Evolutionary conservation across 1,139 yeast genomes (phyloP).

Genomic region (Sugiyamaella japonica): DNA sequence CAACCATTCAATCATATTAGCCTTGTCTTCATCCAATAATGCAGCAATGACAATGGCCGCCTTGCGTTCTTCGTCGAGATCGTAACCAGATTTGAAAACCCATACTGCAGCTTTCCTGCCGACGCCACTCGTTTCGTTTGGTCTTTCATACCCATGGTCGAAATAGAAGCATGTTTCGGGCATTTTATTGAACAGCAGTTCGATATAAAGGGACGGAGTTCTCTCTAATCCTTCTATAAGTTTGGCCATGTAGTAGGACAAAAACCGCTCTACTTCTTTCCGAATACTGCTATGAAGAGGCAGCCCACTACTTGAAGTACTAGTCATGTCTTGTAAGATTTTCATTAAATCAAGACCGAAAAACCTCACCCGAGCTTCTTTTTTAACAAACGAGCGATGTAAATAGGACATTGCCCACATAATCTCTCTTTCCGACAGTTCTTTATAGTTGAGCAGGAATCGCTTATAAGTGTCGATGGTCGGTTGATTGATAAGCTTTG

Average conservation of each 20-base stretch:
- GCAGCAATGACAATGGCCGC: slow-evolving; percentile 51
- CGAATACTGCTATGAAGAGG: slow-evolving; percentile 48
- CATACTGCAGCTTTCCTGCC: slow-evolving; percentile 24
- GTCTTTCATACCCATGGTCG: slow-evolving; percentile 57
- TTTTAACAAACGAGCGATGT: slow-evolving; percentile 67
- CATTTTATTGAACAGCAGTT: slow-evolving; percentile 65
- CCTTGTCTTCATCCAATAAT: slow-evolving; percentile 49
- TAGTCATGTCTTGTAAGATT: slow-evolving; percentile 50
- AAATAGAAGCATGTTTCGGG: slow-evolving; percentile 49
- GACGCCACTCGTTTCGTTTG: slow-evolving; percentile 21
- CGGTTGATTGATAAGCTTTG: slow-evolving; percentile 44
- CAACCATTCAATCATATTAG: slow-evolving; percentile 47
- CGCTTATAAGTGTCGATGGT: slow-evolving; percentile 54
- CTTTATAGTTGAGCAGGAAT: slow-evolving; percentile 56
- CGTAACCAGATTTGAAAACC: slow-evolving; percentile 33
- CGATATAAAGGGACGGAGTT: slow-evolving; percentile 62
- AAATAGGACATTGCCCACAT: slow-evolving; percentile 68
- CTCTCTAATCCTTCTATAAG: slow-evolving; percentile 52
- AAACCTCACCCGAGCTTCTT: slow-evolving; percentile 58
- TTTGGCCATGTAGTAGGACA: slow-evolving; percentile 65
- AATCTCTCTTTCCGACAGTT: slow-evolving; percentile 60
- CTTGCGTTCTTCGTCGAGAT: slow-evolving; percentile 33
- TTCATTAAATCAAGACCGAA: slow-evolving; percentile 74
- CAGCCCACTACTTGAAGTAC: slow-evolving; percentile 35
- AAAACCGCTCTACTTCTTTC: slow-evolving; percentile 63